A percentile compares a stretch with the other conserved stretches of the same genome.
phyloP scores from a whole-genome alignment of 768 basidiomycete genomes.

The Sarcomyxa edulis region DNA sequence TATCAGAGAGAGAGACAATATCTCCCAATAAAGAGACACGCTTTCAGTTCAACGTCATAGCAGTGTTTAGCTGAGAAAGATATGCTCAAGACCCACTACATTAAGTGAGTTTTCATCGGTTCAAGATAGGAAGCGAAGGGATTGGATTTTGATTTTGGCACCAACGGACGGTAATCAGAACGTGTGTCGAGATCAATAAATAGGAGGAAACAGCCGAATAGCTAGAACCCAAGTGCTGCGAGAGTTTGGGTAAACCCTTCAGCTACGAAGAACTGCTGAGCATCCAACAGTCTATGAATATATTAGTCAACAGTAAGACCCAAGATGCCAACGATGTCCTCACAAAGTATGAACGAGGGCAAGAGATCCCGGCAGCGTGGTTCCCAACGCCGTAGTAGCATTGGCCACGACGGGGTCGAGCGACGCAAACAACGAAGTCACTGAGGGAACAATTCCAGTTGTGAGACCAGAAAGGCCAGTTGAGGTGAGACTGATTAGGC shows the following conservation, averaged over 20 bases:
- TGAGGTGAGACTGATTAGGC: conserved; percentile 22
- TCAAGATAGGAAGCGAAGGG: too few species aligned
- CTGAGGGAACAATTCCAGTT: conserved; percentile 18
- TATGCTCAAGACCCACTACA: too few species aligned
- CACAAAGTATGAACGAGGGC: conserved; percentile 25
- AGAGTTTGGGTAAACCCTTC: conserved; percentile 28
- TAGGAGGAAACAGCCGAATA: neutral
- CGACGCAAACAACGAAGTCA: conserved; percentile 16
- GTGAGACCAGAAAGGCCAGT: conserved; percentile 25
- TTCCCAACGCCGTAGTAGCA: conserved; percentile 20
- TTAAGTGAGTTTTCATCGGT: too few species aligned
- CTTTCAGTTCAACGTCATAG: too few species aligned
- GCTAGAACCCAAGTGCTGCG: conserved; percentile 24
- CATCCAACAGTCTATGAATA: conserved; percentile 28
- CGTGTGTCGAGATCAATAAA: too few species aligned
- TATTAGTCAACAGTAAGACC: neutral
- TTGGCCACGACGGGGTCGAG: conserved; percentile 25
- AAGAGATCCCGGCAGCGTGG: conserved; percentile 20
- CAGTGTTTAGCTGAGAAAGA: too few species aligned
- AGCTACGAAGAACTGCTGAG: conserved; percentile 24
- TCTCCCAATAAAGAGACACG: too few species aligned
- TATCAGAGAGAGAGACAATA: too few species aligned
- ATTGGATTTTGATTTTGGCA: too few species aligned
- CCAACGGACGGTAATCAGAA: too few species aligned
- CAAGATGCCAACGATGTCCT: conserved; percentile 4